These are phyloP conservation scores for Eremomyces bilateralis DNA, from an alignment of 495 filamentous ascomycete genomes.

Conservation along the genomic window DNA sequence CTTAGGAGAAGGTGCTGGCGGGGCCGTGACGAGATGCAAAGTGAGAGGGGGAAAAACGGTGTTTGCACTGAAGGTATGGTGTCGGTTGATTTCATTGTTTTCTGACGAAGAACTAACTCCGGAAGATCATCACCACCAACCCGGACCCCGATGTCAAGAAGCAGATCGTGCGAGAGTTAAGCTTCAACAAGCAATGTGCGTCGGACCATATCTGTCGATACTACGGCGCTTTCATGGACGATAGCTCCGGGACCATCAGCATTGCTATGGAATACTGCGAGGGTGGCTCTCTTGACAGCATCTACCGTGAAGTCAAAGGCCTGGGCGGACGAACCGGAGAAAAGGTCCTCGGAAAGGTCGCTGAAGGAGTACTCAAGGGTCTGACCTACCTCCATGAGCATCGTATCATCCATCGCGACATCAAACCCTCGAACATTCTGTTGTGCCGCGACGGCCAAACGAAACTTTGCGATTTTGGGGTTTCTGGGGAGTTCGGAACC, in stretches of 20 bases:
- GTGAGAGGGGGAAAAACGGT: conserved; percentile 80
- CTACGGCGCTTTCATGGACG: conserved; percentile 89
- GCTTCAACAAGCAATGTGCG: conserved; percentile 92
- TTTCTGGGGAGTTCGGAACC: conserved; percentile 91
- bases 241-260: conserved; percentile 78
- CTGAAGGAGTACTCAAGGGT: conserved; percentile 84
- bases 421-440: conserved; percentile 95
- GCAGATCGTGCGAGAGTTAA: conserved; percentile 85
- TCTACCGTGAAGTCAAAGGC: conserved; percentile 92
- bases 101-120: conserved; percentile 3
- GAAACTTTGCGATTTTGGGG: conserved; percentile 95
- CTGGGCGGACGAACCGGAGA: conserved; percentile 87
- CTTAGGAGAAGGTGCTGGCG: conserved; percentile 85
- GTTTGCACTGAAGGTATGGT: conserved; percentile 80
- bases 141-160: conserved; percentile 95
- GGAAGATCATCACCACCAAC: conserved; percentile 87
- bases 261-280: conserved; percentile 99
- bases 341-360: conserved; percentile 95
- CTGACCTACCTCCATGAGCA: conserved; percentile 89
- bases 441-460: conserved; percentile 82
- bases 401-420: conserved; percentile 96
- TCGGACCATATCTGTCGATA: conserved; percentile 90
- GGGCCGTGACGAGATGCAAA: conserved; percentile 79
- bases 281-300: conserved; percentile 80
- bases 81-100: not conserved